A percentile compares a stretch with the other conserved stretches of the same genome.
Conservation (phyloP, 352 stramenopile species). For the Pythium brassicae region DNA sequence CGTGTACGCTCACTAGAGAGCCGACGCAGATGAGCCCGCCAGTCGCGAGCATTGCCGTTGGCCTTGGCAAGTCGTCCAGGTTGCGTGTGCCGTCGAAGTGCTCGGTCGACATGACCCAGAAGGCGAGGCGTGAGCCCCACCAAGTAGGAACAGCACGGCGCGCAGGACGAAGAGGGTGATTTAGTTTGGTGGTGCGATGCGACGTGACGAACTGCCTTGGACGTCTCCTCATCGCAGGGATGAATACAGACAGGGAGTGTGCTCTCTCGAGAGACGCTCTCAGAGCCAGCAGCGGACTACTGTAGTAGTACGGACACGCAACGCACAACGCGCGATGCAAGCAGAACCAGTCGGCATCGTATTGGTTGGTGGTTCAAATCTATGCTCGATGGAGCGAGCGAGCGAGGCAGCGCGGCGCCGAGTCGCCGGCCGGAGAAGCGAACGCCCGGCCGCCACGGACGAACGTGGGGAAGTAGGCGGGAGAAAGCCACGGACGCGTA, state of each 20-base stretch:
- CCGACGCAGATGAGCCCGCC: slow-evolving; percentile 2
- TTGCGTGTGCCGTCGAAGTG: background rate
- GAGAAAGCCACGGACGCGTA: slow-evolving; percentile 7
- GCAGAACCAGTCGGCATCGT: background rate
- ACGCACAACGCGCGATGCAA: too few relatives aligned
- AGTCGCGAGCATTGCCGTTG: slow-evolving; percentile 1
- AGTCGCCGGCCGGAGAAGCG: background rate
- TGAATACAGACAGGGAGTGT: too few relatives aligned
- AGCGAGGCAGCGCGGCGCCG: too few relatives aligned
- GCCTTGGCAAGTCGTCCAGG: slow-evolving; percentile 7
- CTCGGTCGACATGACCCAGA: slow-evolving; percentile 12
- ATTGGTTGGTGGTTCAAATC: slow-evolving; percentile 1
- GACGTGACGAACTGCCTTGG: too few relatives aligned
- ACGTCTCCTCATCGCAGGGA: too few relatives aligned
- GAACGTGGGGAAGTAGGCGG: background rate
- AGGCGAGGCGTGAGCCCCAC: background rate
- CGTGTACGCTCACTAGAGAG: slow-evolving; percentile 9
- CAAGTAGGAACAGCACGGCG: slow-evolving; percentile 8
- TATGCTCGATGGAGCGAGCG: too few relatives aligned
- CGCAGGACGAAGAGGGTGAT: slow-evolving; percentile 5
- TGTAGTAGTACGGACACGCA: too few relatives aligned
- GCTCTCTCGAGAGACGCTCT: too few relatives aligned
- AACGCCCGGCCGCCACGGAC: slow-evolving; percentile 1
- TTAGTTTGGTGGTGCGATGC: too few relatives aligned
- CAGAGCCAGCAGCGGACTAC: too few relatives aligned